phyloP scores from a whole-genome alignment of 2,329 filamentous ascomycete species.

The Talaromyces funiculosus region DNA sequence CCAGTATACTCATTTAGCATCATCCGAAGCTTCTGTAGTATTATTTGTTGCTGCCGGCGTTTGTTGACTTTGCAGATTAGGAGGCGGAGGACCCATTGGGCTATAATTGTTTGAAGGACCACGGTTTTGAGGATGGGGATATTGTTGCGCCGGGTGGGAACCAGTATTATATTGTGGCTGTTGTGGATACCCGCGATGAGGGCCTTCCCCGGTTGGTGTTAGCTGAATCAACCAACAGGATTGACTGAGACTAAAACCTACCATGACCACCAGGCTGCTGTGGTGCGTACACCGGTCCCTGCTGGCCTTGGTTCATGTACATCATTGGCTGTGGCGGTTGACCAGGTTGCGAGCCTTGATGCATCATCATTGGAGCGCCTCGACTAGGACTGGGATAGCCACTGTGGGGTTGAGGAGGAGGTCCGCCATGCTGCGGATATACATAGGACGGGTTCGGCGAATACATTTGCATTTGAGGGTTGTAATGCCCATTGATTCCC shows the following conservation, averaged over 20 bases:
- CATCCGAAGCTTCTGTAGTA: slow-evolving; percentile 40
- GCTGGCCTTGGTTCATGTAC: slow-evolving; percentile 69
- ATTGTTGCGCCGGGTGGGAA: slow-evolving; percentile 60
- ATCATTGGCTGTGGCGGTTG: slow-evolving; percentile 64
- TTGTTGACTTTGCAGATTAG: slow-evolving; percentile 41
- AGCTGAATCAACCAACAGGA: slow-evolving; percentile 3
- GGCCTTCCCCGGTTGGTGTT: slow-evolving; percentile 33
- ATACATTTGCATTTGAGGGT: slow-evolving; percentile 76
- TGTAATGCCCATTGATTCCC: slow-evolving; percentile 58
- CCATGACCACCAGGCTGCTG: slow-evolving; percentile 64
- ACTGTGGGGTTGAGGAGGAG: slow-evolving; percentile 52
- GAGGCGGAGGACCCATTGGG: slow-evolving; percentile 39
- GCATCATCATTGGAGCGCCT: slow-evolving; percentile 86
- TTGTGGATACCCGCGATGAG: slow-evolving; percentile 55
- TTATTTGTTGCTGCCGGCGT: slow-evolving; percentile 26
- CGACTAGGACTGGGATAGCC: slow-evolving; percentile 87
- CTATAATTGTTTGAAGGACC: slow-evolving; percentile 51
- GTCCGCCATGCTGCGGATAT: slow-evolving; percentile 49
- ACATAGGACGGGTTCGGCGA: slow-evolving; percentile 68
- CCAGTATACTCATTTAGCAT: slow-evolving; percentile 41
- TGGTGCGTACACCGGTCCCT: slow-evolving; percentile 64
- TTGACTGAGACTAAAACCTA: slow-evolving; percentile 47
- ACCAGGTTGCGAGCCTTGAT: slow-evolving; percentile 88
- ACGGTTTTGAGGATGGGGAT: slow-evolving; percentile 54
- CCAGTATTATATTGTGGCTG: slow-evolving; percentile 61